Conservation (phyloP, 495 filamentous ascomycete species). For the Aspergillus hancockii region DNA sequence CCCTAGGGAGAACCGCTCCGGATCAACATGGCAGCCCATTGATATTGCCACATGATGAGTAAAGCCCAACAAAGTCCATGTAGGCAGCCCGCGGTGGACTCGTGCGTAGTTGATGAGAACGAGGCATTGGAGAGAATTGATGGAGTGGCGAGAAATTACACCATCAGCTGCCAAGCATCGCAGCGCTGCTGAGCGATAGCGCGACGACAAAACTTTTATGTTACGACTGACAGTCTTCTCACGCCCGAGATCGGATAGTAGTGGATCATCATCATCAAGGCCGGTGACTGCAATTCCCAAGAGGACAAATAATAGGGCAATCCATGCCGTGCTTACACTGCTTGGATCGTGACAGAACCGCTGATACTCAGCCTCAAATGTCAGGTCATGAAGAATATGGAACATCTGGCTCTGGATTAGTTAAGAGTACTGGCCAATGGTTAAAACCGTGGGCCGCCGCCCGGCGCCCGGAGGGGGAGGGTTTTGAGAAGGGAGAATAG, state of each 20-base stretch:
- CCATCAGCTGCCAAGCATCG: constrained; percentile 46
- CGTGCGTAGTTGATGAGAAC: constrained; percentile 48
- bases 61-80: constrained; percentile 45
- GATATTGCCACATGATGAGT: constrained; percentile 50
- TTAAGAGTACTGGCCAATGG: constrained; percentile 18
- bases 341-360: constrained; percentile 45
- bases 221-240: constrained; percentile 44
- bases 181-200: constrained; percentile 47
- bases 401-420: constrained; percentile 20
- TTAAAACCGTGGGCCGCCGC: no score
- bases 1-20: constrained; percentile 41
- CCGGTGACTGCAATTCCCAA: constrained; percentile 46
- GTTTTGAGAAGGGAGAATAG: not conserved
- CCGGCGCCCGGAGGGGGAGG: no score
- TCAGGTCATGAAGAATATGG: constrained; percentile 50
- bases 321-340: constrained; percentile 42
- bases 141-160: constrained; percentile 45
- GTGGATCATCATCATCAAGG: constrained; percentile 43
- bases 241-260: constrained; percentile 44
- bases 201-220: constrained; percentile 40
- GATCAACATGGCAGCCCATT: constrained; percentile 51
- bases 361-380: constrained; percentile 49
- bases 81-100: constrained; percentile 39
- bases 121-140: constrained; percentile 49
- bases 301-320: constrained; percentile 47